A percentile compares a stretch with the other conserved stretches of the same genome.
These are phyloP conservation scores for Leccinum cinnamomeum DNA, from an alignment of 1,284 basidiomycete genomes.

Conservation along the genomic window DNA sequence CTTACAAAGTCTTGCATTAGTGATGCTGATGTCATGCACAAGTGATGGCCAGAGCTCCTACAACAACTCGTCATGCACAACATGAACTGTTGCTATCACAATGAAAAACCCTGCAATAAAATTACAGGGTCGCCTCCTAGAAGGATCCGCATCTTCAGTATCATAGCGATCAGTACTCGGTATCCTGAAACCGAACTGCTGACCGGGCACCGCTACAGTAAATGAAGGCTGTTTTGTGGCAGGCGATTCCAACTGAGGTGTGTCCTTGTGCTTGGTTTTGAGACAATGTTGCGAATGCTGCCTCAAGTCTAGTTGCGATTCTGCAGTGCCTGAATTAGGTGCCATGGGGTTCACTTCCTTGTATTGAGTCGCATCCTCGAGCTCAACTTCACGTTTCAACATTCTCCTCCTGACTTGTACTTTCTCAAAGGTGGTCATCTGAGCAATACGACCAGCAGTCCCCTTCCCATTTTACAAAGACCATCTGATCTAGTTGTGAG, in stretches of 20 bases:
- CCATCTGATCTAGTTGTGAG: neutral
- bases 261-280: neutral
- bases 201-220: neutral
- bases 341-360: neutral
- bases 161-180: neutral
- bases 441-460: neutral
- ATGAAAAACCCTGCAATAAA: too few species aligned
- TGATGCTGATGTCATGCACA: too few species aligned
- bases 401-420: neutral
- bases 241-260: neutral
- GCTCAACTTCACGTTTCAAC: neutral
- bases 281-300: neutral
- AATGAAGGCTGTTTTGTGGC: neutral
- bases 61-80: too few species aligned
- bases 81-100: too few species aligned
- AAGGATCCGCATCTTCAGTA: neutral
- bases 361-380: neutral
- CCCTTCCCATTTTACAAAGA: neutral
- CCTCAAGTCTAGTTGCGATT: neutral
- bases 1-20: too few species aligned
- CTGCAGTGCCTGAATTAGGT: neutral
- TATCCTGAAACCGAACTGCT: neutral
- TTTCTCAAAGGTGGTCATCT: neutral
- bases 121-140: neutral
- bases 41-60: too few species aligned